Percentiles rank a stretch among this genome's conserved stretches.
Conservation (phyloP, 345 rosid genomes). For the Barbarea vulgaris region DNA sequence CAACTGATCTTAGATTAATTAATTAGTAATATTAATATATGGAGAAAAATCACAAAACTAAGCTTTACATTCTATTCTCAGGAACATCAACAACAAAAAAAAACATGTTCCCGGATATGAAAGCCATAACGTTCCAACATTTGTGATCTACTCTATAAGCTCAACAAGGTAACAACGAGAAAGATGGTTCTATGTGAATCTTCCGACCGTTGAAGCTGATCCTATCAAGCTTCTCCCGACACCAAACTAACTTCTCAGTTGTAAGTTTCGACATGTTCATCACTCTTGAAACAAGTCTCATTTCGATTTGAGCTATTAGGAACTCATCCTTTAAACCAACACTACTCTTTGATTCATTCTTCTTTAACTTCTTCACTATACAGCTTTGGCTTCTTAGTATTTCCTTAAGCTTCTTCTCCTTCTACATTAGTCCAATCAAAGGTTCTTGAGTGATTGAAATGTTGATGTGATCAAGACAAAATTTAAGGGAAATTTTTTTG, state of each 20-base stretch:
- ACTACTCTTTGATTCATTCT: constrained; percentile 47
- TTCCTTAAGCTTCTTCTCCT: constrained; percentile 74
- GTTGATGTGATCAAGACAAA: background rate
- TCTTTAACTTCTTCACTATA: constrained; percentile 62
- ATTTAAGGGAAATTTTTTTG: background rate
- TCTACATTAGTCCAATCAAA: constrained; percentile 43
- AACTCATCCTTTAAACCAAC: constrained; percentile 42
- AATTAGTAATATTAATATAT: no score
- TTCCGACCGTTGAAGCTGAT: constrained; percentile 53
- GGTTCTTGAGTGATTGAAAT: background rate
- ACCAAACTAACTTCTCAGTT: constrained; percentile 76
- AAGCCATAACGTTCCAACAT: background rate
- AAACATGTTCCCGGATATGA: background rate
- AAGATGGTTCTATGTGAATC: constrained; percentile 63
- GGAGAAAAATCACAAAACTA: no score
- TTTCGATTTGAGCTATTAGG: constrained; percentile 59
- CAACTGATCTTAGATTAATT: no score
- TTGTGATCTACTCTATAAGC: background rate
- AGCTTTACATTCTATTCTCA: background rate
- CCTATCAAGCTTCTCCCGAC: constrained; percentile 61
- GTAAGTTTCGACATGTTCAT: constrained; percentile 62
- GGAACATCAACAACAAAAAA: background rate
- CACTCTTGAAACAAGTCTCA: constrained; percentile 69
- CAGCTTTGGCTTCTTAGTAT: constrained; percentile 59
- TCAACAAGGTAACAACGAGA: constrained; percentile 74